These are phyloP conservation scores for Talaromyces pinophilus DNA, from an alignment of 2,329 filamentous ascomycete species.

Conservation along the genomic window DNA sequence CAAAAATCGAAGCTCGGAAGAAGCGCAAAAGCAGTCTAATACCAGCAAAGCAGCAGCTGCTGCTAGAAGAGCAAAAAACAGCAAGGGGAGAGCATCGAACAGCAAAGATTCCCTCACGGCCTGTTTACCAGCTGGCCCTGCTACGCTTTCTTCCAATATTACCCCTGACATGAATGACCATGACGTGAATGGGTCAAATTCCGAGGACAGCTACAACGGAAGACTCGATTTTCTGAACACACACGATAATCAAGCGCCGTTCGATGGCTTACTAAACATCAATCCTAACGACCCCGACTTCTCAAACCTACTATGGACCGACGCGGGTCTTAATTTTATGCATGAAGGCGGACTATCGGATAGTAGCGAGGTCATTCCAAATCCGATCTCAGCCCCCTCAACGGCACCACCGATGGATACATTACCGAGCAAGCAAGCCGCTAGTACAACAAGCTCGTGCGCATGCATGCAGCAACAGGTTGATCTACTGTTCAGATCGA, in stretches of 20 bases:
- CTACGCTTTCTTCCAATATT: neutral
- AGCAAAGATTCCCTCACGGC: neutral
- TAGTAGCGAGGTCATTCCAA: neutral
- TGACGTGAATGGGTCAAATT: neutral
- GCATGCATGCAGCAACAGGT: slow-evolving; percentile 11
- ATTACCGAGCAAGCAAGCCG: neutral
- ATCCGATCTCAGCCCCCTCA: neutral
- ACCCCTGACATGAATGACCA: neutral
- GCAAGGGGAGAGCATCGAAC: neutral
- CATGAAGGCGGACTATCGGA: neutral
- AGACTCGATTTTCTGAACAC: neutral
- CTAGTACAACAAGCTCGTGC: neutral
- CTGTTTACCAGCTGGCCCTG: neutral
- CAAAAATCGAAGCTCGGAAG: slow-evolving; percentile 15
- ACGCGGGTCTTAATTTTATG: neutral
- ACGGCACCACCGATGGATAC: neutral
- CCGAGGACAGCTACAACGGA: neutral
- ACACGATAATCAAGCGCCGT: neutral
- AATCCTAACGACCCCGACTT: neutral
- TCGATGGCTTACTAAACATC: neutral
- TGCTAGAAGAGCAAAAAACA: neutral
- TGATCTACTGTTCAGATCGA: slow-evolving; percentile 3
- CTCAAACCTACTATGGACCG: neutral
- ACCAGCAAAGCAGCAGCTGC: neutral
- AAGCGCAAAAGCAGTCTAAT: neutral